Evolutionary conservation across 441 rosid genomes (phyloP).

Genomic region (Adansonia rubrostipa): DNA sequence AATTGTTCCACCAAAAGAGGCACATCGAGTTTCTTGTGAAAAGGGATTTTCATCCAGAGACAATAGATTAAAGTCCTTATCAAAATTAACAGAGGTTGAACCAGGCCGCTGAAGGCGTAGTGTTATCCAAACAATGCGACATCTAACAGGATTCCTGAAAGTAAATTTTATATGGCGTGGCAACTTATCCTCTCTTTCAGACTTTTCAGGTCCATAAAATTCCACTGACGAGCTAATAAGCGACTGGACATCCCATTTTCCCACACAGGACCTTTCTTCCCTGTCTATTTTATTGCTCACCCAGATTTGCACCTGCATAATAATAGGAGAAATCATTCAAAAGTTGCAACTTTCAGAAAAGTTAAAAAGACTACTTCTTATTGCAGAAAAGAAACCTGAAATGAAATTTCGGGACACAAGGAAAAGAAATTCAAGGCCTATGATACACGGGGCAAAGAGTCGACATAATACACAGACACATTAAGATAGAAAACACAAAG

Average conservation of each 20-base stretch:
- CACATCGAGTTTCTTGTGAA: slow-evolving; percentile 69
- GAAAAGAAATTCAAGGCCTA: not conserved
- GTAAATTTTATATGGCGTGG: slow-evolving; percentile 86
- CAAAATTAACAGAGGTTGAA: slow-evolving; percentile 79
- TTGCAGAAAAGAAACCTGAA: slow-evolving; percentile 14
- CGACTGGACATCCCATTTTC: slow-evolving; percentile 93
- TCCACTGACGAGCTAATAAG: slow-evolving; percentile 67
- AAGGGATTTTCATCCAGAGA: slow-evolving; percentile 88
- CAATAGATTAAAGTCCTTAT: slow-evolving; percentile 66
- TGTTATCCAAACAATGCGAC: slow-evolving; percentile 86
- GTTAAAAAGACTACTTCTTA: not conserved
- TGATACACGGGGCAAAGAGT: not conserved
- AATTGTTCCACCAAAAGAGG: slow-evolving; percentile 79
- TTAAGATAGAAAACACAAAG: not conserved
- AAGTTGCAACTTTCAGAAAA: slow-evolving; percentile 7
- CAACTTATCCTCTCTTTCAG: slow-evolving; percentile 46
- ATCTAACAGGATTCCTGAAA: slow-evolving; percentile 72
- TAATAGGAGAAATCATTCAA: slow-evolving; percentile 28
- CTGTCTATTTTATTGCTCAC: slow-evolving; percentile 77
- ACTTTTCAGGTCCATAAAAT: slow-evolving; percentile 70
- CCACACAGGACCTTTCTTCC: slow-evolving; percentile 83
- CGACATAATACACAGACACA: not conserved
- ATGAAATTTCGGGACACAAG: not conserved
- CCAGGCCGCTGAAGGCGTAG: slow-evolving; percentile 80
- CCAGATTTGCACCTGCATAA: slow-evolving; percentile 88